Percentiles rank a stretch among this genome's conserved stretches.
phyloP scores from a whole-genome alignment of 148 eudicot genomes.

The Rhododendron griersonianum region DNA sequence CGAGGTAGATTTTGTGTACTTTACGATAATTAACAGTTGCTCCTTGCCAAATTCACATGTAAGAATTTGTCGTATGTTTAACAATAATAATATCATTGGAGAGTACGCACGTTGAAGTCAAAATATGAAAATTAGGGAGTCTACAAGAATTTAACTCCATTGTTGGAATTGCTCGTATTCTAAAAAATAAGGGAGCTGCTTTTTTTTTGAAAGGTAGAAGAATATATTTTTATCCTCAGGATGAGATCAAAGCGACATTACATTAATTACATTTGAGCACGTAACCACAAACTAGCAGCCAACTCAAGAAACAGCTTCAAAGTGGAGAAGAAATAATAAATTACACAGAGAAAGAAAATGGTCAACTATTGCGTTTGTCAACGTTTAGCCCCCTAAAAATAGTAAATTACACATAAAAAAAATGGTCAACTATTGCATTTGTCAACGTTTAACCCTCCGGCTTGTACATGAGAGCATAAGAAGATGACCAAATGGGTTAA shows the following conservation, averaged over 20 bases:
- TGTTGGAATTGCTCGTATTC: not conserved
- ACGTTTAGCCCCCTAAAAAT: no score
- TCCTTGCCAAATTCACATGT: not conserved
- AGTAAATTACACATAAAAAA: no score
- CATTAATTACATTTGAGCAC: not conserved
- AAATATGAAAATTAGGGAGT: no score
- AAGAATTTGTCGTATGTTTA: no score
- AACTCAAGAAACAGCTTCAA: not conserved
- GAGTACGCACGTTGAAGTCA: not conserved
- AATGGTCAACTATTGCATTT: not conserved
- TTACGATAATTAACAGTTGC: not conserved
- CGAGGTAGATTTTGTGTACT: not conserved
- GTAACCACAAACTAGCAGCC: not conserved
- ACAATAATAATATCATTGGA: no score
- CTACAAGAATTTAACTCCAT: no score
- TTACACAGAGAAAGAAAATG: no score
- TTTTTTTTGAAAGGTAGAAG: not conserved
- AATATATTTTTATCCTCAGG: not conserved
- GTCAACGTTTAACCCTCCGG: not conserved
- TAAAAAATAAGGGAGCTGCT: no score
- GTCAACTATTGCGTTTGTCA: not conserved
- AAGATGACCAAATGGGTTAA: no score
- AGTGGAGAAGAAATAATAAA: no score
- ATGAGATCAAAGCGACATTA: no score
- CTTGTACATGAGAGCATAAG: no score